phyloP scores from a whole-genome alignment of 2,329 filamentous ascomycete species.

The Stromatinia cepivora region DNA sequence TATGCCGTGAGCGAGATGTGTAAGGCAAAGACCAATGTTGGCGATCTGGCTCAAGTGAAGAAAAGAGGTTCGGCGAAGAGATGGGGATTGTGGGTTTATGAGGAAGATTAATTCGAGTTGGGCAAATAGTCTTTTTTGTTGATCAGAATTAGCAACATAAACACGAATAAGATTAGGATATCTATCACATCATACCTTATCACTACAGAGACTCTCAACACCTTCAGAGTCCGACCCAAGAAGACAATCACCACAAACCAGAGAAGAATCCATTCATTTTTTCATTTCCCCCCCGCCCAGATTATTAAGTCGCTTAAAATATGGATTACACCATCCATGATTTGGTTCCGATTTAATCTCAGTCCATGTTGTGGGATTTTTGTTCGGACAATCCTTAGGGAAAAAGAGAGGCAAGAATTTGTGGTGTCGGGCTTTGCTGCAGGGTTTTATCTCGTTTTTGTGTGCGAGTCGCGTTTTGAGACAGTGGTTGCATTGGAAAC shows the following conservation, averaged over 20 bases:
- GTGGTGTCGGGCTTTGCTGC: not conserved
- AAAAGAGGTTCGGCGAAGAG: no score
- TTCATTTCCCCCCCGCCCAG: not conserved
- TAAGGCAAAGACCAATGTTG: no score
- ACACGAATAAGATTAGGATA: no score
- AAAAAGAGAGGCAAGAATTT: not conserved
- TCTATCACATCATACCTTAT: not conserved
- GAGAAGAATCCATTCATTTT: not conserved
- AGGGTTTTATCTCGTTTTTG: not conserved
- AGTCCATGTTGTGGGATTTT: not conserved
- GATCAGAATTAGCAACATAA: not conserved
- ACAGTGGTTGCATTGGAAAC: not conserved
- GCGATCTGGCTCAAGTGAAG: no score
- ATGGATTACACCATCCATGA: not conserved
- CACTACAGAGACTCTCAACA: accelerated
- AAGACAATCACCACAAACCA: not conserved
- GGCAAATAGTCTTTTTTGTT: not conserved
- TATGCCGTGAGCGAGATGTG: no score
- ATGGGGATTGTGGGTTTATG: no score
- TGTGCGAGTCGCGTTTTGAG: not conserved
- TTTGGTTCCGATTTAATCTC: not conserved
- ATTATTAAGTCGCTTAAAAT: not conserved
- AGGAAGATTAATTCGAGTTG: no score
- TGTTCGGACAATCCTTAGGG: not conserved
- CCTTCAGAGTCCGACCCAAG: not conserved